Conservation (phyloP, 495 filamentous ascomycete genomes). For the Pseudotulostoma volvatum region DNA sequence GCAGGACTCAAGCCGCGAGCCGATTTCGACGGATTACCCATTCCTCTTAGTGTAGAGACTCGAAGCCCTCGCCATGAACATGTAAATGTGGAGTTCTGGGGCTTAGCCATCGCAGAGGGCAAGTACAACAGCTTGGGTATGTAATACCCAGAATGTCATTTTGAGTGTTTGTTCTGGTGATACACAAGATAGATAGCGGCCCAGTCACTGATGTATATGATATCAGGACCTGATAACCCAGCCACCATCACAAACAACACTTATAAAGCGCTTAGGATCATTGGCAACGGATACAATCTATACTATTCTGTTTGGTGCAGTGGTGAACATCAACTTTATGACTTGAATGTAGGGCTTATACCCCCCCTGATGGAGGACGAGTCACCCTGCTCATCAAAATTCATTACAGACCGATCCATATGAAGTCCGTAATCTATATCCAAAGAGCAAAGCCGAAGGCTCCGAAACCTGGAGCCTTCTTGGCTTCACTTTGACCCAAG, state of each 20-base stretch:
- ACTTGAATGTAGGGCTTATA: conserved; percentile 32
- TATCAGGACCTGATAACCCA: conserved; percentile 11
- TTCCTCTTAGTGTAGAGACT: conserved; percentile 28
- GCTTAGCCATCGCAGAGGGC: conserved; percentile 34
- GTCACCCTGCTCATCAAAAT: too few species aligned
- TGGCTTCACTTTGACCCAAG: conserved; percentile 26
- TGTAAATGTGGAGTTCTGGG: conserved; percentile 53
- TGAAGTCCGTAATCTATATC: conserved; percentile 42
- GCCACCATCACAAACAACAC: conserved; percentile 34
- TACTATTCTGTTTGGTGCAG: conserved; percentile 54
- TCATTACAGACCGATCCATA: conserved; percentile 36
- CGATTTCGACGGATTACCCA: conserved; percentile 44
- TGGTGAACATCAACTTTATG: conserved; percentile 48
- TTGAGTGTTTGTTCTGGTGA: too few species aligned
- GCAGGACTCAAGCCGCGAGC: conserved; percentile 30
- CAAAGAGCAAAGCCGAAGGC: conserved; percentile 8
- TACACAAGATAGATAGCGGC: too few species aligned
- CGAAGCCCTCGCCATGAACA: conserved; percentile 39
- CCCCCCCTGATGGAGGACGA: too few species aligned
- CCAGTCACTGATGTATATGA: too few species aligned
- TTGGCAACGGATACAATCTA: conserved; percentile 36
- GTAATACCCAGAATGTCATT: background rate
- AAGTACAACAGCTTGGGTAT: conserved; percentile 17
- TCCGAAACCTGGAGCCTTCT: conserved; percentile 15
- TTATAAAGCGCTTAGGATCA: conserved; percentile 45